Percentiles rank a stretch among this genome's conserved stretches.
Conservation (phyloP, 129 eudicot genomes). For the Centrapalus pauciflorus region DNA sequence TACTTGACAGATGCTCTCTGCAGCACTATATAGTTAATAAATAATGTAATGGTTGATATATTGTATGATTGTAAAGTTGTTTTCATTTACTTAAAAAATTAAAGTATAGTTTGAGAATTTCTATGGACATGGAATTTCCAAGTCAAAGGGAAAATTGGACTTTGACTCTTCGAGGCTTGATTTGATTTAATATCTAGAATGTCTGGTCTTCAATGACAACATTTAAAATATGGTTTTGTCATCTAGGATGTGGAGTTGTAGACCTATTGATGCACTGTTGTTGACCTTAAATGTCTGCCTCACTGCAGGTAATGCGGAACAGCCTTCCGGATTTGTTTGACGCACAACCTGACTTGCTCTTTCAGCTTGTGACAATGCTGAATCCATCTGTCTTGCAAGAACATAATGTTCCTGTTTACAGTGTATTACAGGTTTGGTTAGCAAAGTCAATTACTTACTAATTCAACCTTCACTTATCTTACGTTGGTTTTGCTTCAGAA, state of each 20-base stretch:
- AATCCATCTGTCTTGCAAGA: conserved; percentile 91
- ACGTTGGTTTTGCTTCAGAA: not conserved
- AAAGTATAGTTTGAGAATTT: not conserved
- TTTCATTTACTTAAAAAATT: not conserved
- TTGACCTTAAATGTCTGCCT: not conserved
- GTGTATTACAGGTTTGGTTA: conserved; percentile 66
- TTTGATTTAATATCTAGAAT: not conserved
- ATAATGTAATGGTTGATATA: not conserved
- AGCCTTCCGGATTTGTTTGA: conserved; percentile 96
- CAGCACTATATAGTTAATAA: not conserved
- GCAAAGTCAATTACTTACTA: conserved; percentile 3
- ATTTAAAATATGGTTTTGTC: not conserved
- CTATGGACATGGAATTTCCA: not conserved
- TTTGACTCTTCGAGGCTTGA: conserved; percentile 4
- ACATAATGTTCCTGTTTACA: conserved; percentile 88
- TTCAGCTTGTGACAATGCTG: conserved; percentile 98
- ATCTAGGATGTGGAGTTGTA: not conserved
- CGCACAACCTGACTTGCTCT: conserved; percentile 92
- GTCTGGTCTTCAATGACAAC: not conserved
- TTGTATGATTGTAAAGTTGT: not conserved
- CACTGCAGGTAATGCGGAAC: conserved; percentile 79
- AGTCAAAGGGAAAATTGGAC: conserved; percentile 11
- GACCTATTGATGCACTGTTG: not conserved
- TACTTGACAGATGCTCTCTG: not conserved
- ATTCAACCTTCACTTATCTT: not conserved